These are phyloP conservation scores for Triticum aestivum DNA, from an alignment of 176 grass and related monocot species.

Conservation along the genomic window DNA sequence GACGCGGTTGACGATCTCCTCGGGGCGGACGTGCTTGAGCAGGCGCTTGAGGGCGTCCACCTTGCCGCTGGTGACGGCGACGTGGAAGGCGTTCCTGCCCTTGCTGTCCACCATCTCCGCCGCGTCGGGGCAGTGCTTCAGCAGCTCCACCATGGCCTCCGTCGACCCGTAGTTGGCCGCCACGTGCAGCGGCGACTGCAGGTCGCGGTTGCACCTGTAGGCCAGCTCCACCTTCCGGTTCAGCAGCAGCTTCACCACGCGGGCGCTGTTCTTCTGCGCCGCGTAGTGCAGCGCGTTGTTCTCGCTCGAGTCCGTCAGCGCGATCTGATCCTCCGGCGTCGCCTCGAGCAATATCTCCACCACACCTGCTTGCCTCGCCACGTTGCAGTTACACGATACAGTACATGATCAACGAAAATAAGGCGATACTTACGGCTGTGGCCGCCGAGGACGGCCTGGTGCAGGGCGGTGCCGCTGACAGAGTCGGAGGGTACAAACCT, in stretches of 20 bases:
- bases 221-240: neutral
- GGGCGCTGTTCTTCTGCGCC: constrained; percentile 43
- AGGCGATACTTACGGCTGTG: constrained; percentile 42
- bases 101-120: constrained; percentile 35
- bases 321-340: constrained; percentile 11
- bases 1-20: constrained; percentile 52
- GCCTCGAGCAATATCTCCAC: constrained; percentile 43
- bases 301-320: constrained; percentile 21
- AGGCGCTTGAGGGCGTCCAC: constrained; percentile 45
- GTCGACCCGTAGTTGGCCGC: constrained; percentile 46
- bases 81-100: constrained; percentile 53
- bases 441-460: constrained; percentile 68
- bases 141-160: constrained; percentile 39
- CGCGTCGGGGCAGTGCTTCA: constrained; percentile 46
- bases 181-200: constrained; percentile 44
- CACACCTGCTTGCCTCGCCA: constrained; percentile 26
- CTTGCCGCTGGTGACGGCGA: constrained; percentile 37
- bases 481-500: neutral
- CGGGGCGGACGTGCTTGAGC: constrained; percentile 17
- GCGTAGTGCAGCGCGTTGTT: constrained; percentile 68
- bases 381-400: too few relatives aligned
- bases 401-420: too few relatives aligned
- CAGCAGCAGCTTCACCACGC: constrained; percentile 30
- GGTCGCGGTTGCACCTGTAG: neutral
- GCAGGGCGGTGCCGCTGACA: constrained; percentile 49